Conservation (phyloP, 148 eudicot genomes). For the Polygonum aviculare region DNA sequence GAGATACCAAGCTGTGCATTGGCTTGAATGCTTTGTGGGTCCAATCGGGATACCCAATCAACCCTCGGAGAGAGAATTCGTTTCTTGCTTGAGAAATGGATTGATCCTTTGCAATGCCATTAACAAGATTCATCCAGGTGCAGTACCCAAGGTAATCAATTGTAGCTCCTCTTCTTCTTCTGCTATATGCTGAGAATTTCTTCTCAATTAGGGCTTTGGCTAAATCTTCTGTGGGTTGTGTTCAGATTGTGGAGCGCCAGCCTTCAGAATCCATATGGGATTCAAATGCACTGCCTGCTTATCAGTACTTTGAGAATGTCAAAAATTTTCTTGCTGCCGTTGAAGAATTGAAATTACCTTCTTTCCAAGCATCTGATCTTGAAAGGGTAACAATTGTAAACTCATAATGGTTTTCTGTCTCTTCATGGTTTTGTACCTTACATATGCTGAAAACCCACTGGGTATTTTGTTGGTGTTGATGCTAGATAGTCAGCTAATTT, state of each 20-base stretch:
- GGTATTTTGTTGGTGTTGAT: too few relatives aligned
- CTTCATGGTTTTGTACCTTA: neutral
- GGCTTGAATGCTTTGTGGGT: constrained; percentile 71
- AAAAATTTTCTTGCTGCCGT: constrained; percentile 71
- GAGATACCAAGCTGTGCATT: constrained; percentile 63
- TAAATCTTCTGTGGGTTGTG: neutral
- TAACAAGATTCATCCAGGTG: constrained; percentile 75
- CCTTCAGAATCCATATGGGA: constrained; percentile 54
- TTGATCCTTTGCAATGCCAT: constrained; percentile 74
- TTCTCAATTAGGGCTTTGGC: neutral
- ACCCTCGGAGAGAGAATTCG: constrained; percentile 71
- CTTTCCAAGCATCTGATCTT: constrained; percentile 80
- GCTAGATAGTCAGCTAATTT: neutral
- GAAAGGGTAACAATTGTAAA: constrained; percentile 41
- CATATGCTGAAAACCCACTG: too few relatives aligned
- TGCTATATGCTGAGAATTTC: neutral
- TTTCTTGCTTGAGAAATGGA: constrained; percentile 94
- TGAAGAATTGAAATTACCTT: constrained; percentile 58
- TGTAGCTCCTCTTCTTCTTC: neutral
- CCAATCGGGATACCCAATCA: constrained; percentile 47
- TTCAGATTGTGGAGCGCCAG: constrained; percentile 55
- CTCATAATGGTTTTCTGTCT: neutral
- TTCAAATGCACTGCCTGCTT: constrained; percentile 87
- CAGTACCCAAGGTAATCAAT: constrained; percentile 63
- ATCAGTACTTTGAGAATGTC: constrained; percentile 94